These are phyloP conservation scores for Phytopythium sindhum DNA, from an alignment of 352 stramenopile genomes.

Conservation along the genomic window DNA sequence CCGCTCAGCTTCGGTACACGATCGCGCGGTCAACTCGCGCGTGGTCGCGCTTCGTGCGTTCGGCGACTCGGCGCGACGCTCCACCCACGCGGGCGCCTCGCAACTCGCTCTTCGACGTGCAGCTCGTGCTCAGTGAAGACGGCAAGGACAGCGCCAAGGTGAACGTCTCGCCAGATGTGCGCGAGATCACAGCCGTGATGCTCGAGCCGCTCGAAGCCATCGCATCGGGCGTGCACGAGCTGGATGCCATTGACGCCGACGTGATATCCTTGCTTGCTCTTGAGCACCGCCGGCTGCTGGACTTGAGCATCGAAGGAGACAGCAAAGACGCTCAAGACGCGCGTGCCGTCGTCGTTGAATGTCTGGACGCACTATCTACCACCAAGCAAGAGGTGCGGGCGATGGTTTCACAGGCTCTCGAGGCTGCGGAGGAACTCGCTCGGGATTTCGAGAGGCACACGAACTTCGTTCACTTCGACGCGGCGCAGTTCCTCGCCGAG, in stretches of 20 bases:
- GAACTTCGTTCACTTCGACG: conserved; percentile 82
- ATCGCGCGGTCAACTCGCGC: conserved; percentile 49
- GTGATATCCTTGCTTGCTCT: conserved; percentile 89
- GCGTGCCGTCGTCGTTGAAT: conserved; percentile 37
- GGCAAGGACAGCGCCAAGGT: conserved; percentile 19
- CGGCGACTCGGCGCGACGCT: background rate
- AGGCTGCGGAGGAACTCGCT: conserved; percentile 57
- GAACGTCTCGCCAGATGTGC: conserved; percentile 50
- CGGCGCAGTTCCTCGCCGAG: conserved; percentile 60
- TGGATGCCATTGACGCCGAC: conserved; percentile 87
- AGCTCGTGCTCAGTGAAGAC: conserved; percentile 46
- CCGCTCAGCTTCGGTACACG: conserved; percentile 73
- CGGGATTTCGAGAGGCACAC: conserved; percentile 76
- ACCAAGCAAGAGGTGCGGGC: conserved; percentile 55
- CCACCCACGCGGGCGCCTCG: conserved; percentile 29
- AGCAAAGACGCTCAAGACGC: conserved; percentile 2
- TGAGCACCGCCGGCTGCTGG: conserved; percentile 46
- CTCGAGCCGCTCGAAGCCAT: conserved; percentile 80
- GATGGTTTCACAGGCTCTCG: conserved; percentile 63
- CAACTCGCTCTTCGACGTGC: conserved; percentile 83
- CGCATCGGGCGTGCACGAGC: conserved; percentile 64
- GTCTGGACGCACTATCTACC: conserved; percentile 35
- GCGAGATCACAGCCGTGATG: conserved; percentile 77
- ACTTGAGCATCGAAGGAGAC: conserved; percentile 34
- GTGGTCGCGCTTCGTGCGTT: conserved; percentile 62